These are phyloP conservation scores for Graphilbum fragrans DNA, from an alignment of 2,329 filamentous ascomycete genomes.

Conservation along the genomic window DNA sequence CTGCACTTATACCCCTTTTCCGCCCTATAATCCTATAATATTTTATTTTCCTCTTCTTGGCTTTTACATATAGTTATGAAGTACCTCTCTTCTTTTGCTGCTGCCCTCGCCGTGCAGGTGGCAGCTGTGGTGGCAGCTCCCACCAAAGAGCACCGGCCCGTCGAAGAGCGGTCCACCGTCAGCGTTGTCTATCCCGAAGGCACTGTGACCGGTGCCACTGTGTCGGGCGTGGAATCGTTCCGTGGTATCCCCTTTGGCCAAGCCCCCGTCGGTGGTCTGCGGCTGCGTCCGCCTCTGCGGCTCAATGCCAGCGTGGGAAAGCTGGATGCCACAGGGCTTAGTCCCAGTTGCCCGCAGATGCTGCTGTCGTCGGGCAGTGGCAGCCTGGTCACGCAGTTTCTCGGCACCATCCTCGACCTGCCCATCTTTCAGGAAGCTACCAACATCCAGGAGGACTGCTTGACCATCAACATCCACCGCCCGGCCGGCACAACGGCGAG, in stretches of 20 bases:
- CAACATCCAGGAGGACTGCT: slow-evolving; percentile 49
- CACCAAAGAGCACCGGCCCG: neutral
- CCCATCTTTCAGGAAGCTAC: slow-evolving; percentile 44
- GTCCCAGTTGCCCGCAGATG: slow-evolving; percentile 62
- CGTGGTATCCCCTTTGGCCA: slow-evolving; percentile 66
- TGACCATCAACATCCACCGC: slow-evolving; percentile 47
- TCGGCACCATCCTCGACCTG: slow-evolving; percentile 38
- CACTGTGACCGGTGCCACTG: slow-evolving; percentile 1
- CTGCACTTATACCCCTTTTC: no score
- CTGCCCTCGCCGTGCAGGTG: neutral
- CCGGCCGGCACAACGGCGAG: slow-evolving; percentile 40
- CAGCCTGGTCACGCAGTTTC: slow-evolving; percentile 25
- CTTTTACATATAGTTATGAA: no score
- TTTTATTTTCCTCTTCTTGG: no score
- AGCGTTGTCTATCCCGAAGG: slow-evolving; percentile 8
- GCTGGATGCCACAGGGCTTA: slow-evolving; percentile 42
- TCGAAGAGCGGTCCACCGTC: neutral
- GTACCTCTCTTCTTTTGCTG: no score
- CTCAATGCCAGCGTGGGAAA: slow-evolving; percentile 46
- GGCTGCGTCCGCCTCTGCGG: slow-evolving; percentile 56
- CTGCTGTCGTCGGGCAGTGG: slow-evolving; percentile 41
- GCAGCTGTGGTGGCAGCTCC: no score
- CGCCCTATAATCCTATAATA: no score
- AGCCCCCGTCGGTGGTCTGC: slow-evolving; percentile 51
- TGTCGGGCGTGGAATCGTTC: slow-evolving; percentile 50